phyloP scores from a whole-genome alignment of 805 yeast species.

The Kuraishia piskuri region DNA sequence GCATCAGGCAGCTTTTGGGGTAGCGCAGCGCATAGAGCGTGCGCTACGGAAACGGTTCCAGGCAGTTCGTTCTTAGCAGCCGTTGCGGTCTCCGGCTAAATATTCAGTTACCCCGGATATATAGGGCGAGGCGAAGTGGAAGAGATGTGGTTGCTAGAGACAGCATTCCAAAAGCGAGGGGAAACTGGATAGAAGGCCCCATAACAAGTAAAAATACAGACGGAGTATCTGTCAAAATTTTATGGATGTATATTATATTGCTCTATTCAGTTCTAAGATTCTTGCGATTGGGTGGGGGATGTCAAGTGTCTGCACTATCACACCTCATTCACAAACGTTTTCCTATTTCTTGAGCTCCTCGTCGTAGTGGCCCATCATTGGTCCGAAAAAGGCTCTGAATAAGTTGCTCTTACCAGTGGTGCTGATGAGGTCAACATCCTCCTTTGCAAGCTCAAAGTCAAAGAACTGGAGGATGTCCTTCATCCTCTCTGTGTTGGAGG shows the following conservation, averaged over 20 bases:
- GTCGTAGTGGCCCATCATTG: constrained; percentile 11
- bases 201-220: neutral
- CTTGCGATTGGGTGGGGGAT: too few species aligned
- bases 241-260: too few species aligned
- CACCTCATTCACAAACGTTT: too few species aligned
- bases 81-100: too few species aligned
- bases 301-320: too few species aligned
- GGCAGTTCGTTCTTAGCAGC: too few species aligned
- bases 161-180: neutral
- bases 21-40: too few species aligned
- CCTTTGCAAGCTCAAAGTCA: constrained; percentile 41
- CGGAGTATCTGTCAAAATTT: too few species aligned
- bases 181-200: too few species aligned
- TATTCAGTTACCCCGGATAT: neutral
- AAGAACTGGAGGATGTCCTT: constrained; percentile 46
- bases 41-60: too few species aligned
- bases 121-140: neutral
- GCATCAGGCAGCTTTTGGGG: too few species aligned
- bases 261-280: neutral
- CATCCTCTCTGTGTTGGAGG: constrained; percentile 50
- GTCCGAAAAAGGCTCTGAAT: constrained; percentile 15
- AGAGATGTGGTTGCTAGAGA: neutral
- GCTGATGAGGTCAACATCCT: constrained; percentile 38
- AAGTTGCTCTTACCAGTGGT: constrained; percentile 27
- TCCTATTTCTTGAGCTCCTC: constrained; percentile 2